Evolutionary conservation across 2,329 filamentous ascomycete genomes (phyloP).

Genomic region (Monilinia aucupariae): DNA sequence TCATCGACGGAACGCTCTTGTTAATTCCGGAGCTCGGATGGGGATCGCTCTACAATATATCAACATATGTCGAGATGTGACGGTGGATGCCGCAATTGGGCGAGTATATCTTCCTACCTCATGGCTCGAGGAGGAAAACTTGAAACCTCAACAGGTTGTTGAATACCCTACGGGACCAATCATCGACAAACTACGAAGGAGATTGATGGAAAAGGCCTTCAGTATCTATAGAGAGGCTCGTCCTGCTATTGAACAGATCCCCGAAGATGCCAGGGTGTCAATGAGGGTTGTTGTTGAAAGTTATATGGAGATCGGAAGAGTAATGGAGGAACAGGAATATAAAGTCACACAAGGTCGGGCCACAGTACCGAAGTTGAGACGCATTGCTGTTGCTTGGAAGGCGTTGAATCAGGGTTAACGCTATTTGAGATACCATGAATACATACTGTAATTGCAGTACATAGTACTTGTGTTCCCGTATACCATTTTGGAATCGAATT

Average conservation of each 20-base stretch:
- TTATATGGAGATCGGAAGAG: conserved; percentile 69
- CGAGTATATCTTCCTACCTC: conserved; percentile 62
- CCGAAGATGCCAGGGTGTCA: conserved; percentile 53
- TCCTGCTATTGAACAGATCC: conserved; percentile 55
- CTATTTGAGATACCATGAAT: not conserved
- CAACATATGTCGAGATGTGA: conserved; percentile 71
- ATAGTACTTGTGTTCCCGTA: no score
- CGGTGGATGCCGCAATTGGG: conserved; percentile 57
- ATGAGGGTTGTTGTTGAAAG: conserved; percentile 67
- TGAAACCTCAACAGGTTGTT: conserved; percentile 52
- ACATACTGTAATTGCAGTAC: not conserved
- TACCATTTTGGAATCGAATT: not conserved
- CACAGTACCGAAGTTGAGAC: conserved; percentile 42
- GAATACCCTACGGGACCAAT: conserved; percentile 43
- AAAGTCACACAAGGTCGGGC: conserved; percentile 40
- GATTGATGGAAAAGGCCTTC: conserved; percentile 57
- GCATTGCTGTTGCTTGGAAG: conserved; percentile 54
- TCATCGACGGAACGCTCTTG: conserved; percentile 40
- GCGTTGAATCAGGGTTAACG: conserved; percentile 39
- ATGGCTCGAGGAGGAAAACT: conserved; percentile 56
- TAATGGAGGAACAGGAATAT: conserved; percentile 43
- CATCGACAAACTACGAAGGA: conserved; percentile 47
- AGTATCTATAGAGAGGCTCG: conserved; percentile 51
- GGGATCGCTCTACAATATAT: conserved; percentile 71
- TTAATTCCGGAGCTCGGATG: conserved; percentile 58